A percentile compares a stretch with the other conserved stretches of the same genome.
These are phyloP conservation scores for Limnomonas spitsbergensis DNA, from an alignment of 139 green algal species.

Conservation along the genomic window DNA sequence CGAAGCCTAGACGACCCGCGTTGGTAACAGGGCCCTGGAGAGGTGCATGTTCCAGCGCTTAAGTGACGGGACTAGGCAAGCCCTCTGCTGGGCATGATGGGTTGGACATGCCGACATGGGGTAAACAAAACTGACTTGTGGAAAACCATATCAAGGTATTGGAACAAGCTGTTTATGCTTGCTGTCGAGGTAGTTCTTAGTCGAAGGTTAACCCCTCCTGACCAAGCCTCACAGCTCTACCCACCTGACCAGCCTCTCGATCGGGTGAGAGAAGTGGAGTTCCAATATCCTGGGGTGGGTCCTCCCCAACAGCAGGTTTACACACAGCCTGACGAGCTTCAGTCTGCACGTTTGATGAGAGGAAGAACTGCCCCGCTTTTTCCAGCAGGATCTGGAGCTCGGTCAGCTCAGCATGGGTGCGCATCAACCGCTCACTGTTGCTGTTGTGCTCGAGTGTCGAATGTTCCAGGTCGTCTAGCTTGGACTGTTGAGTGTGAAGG, in stretches of 20 bases:
- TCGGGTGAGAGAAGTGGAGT: background rate
- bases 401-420: constrained; percentile 72
- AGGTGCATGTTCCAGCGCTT: too few relatives aligned
- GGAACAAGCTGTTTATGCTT: too few relatives aligned
- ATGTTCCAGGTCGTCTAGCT: constrained; percentile 84
- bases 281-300: background rate
- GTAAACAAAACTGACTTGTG: too few relatives aligned
- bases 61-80: too few relatives aligned
- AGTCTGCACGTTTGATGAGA: background rate
- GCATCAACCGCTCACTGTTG: constrained; percentile 84
- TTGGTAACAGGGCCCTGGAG: too few relatives aligned
- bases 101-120: too few relatives aligned
- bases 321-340: background rate
- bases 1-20: constrained; percentile 58
- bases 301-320: background rate
- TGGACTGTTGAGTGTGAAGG: constrained; percentile 60
- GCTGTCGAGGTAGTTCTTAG: too few relatives aligned
- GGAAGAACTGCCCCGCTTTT: background rate
- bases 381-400: constrained; percentile 89
- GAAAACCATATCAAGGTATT: too few relatives aligned
- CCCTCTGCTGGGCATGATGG: too few relatives aligned
- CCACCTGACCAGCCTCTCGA: too few relatives aligned
- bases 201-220: too few relatives aligned
- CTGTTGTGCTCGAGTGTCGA: constrained; percentile 82
- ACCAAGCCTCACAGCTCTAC: too few relatives aligned